Conservation (phyloP, 139 green algal genomes). For the Protoeuglena noctilucae region DNA sequence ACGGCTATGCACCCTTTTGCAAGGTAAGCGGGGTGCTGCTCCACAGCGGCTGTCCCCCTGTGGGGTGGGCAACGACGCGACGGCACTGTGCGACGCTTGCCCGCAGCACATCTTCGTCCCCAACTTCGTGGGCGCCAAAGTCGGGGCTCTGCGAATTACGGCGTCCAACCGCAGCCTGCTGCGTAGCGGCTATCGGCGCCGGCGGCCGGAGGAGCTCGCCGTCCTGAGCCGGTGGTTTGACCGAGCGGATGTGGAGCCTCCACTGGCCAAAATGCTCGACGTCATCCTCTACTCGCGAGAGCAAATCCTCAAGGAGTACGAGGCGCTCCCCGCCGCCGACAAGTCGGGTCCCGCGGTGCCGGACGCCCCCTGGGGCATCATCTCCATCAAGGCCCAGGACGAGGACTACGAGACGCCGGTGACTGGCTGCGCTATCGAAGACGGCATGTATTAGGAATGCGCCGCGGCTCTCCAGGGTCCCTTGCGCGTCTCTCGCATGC, state of each 20-base stretch:
- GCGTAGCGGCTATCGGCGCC: constrained; percentile 43
- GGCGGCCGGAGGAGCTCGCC: constrained; percentile 63
- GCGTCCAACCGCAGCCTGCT: constrained; percentile 54
- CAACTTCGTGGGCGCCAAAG: constrained; percentile 55
- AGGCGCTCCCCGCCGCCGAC: constrained; percentile 38
- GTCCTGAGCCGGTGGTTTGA: constrained; percentile 51
- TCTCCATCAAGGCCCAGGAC: constrained; percentile 66
- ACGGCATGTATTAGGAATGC: not conserved
- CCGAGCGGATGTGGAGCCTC: constrained; percentile 4
- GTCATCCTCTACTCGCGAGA: constrained; percentile 85
- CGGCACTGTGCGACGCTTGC: too few species aligned
- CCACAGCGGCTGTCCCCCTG: too few species aligned
- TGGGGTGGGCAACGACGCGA: too few species aligned
- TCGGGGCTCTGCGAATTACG: constrained; percentile 51
- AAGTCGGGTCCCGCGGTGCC: constrained; percentile 16
- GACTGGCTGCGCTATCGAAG: too few species aligned
- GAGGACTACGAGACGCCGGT: constrained; percentile 72
- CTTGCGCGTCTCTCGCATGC: too few species aligned
- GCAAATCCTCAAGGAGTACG: constrained; percentile 67
- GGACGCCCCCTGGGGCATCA: constrained; percentile 79
- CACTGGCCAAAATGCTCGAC: constrained; percentile 64
- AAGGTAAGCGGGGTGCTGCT: too few species aligned
- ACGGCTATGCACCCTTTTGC: constrained; percentile 90
- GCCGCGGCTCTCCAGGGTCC: not conserved
- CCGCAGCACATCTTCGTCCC: constrained; percentile 85